Conservation (phyloP, 1,139 yeast species). For the Diutina catenulata region DNA sequence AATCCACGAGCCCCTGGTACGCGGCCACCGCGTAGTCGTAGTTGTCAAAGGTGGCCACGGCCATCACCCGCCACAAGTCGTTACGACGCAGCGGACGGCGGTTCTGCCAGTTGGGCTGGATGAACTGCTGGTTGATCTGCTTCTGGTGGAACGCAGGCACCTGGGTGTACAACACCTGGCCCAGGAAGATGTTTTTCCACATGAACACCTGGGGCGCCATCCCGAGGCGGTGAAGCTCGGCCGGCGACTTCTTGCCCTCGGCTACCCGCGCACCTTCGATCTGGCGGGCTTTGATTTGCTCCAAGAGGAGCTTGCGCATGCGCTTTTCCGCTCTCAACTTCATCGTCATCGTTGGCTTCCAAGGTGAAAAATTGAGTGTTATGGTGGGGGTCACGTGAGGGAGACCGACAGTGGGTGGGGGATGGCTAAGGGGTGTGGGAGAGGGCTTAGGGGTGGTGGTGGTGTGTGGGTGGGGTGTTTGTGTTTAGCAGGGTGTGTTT, state of each 20-base stretch:
- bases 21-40: conserved; percentile 64
- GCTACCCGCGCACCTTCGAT: conserved; percentile 35
- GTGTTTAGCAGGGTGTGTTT: no score
- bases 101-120: conserved; percentile 83
- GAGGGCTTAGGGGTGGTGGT: no score
- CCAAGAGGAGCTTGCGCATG: conserved; percentile 39
- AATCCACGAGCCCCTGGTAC: conserved; percentile 60
- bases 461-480: no score
- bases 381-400: conserved; percentile 6
- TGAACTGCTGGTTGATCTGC: conserved; percentile 62
- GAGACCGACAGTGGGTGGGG: no score
- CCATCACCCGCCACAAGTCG: conserved; percentile 88
- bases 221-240: conserved; percentile 16
- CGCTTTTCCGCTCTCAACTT: conserved; percentile 35
- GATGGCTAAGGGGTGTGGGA: no score
- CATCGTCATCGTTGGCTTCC: conserved; percentile 22
- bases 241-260: conserved; percentile 23
- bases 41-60: conserved; percentile 60
- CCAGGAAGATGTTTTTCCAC: conserved; percentile 76
- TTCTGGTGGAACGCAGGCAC: conserved; percentile 60
- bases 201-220: conserved; percentile 77
- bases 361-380: conserved; percentile 1
- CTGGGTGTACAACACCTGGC: conserved; percentile 85
- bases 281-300: conserved; percentile 34
- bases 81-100: conserved; percentile 66